Base-by-base conservation (phyloP, 2,329 filamentous ascomycete genomes). In the Aureobasidium sp. region DNA sequence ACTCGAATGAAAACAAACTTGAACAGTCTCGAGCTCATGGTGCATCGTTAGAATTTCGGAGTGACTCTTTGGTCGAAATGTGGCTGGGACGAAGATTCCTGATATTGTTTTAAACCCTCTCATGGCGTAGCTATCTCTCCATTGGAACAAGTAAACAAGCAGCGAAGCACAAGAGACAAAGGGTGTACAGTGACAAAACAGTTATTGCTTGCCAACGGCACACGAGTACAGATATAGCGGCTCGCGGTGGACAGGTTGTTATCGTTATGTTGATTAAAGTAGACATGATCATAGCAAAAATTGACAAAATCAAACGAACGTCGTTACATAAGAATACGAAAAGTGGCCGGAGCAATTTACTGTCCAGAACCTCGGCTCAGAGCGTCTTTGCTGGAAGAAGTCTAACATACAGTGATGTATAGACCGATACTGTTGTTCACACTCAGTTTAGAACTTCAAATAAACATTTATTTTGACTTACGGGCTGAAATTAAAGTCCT, bases 401-500 rank as follows among this genome's bases (percentile, higher is more conserved):
- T 57, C 25, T 57, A 57, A 29, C 53, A 57, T n/a, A 34, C 29
- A 20, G 53, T 57, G 29, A 57, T 57, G 53, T 57, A 57, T 14
- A 57, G 53, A 57, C 53, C 53, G 14, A 57, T 57, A 39, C 53
- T 57, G 36, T 29, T 29, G 4, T 27, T 17, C 3, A 7, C 39
- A 2, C 5, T 39, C 17, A 45, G 39, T 57, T 34, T 17, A 17
- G 20, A 14, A 5, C 8, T 17, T 36, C 6, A 14, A 36, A 12
- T 5, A 55, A 41, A 9, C n/a, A 14, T 29, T 5, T 9, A 8
- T 2, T 15, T 20, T 11, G 25, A 57, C 53, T 57, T 17, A 57
- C 53, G 55, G 42, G 1, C 31, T 39, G 1, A 77, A 78, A 68
- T 86, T 86, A 67, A 76, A 86, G 70, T 88, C 84, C 74, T 89